These are phyloP conservation scores for Casuarina cunninghamiana DNA, from an alignment of 306 rosid species.

Conservation along the genomic window DNA sequence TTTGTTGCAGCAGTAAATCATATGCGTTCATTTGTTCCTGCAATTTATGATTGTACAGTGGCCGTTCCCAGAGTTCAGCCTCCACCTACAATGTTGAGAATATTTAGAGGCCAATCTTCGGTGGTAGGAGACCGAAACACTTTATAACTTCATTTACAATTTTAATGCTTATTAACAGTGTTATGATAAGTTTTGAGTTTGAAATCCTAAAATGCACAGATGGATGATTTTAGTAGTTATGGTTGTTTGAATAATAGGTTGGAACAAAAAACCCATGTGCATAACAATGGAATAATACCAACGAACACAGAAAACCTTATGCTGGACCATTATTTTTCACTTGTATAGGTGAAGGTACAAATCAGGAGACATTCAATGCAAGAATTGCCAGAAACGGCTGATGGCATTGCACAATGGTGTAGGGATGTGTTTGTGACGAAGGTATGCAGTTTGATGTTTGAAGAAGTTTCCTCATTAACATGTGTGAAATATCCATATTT, in stretches of 20 bases:
- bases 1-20: constrained; percentile 68
- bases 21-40: constrained; percentile 61
- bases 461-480: not conserved
- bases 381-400: constrained; percentile 75
- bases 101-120: constrained; percentile 60
- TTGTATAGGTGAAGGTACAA: constrained; percentile 64
- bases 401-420: constrained; percentile 86
- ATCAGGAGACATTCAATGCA: constrained; percentile 62
- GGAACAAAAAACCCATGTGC: too few relatives aligned
- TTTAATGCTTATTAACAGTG: not conserved
- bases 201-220: not conserved
- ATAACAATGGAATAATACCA: too few relatives aligned
- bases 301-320: not conserved
- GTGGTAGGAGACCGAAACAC: constrained; percentile 54
- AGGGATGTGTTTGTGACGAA: constrained; percentile 66
- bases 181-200: not conserved
- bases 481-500: not conserved
- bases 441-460: constrained; percentile 36
- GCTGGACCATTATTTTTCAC: not conserved
- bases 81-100: constrained; percentile 69
- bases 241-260: not conserved
- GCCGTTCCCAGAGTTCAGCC: constrained; percentile 52
- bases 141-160: constrained; percentile 21
- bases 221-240: not conserved
- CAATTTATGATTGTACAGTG: constrained; percentile 83